phyloP scores from a whole-genome alignment of 2,329 filamentous ascomycete genomes.

The Clarireedia sp. region DNA sequence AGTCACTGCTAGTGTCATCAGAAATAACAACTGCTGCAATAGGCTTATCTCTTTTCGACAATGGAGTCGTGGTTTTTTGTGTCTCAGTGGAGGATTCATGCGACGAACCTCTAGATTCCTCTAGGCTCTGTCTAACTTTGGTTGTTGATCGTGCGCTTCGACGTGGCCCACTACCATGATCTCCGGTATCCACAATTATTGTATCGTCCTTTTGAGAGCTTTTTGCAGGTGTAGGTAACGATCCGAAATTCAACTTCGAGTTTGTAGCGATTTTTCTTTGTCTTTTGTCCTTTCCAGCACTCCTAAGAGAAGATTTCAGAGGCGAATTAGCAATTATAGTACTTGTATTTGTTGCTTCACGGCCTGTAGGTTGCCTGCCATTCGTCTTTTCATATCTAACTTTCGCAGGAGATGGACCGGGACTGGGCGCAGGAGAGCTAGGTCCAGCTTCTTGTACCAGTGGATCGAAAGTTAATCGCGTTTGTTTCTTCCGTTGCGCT shows the following conservation, averaged over 20 bases:
- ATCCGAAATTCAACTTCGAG: constrained; percentile 14
- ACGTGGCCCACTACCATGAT: not conserved
- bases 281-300: not conserved
- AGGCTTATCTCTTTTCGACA: constrained; percentile 8
- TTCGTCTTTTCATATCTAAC: constrained; percentile 18
- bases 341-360: constrained; percentile 2
- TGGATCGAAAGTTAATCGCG: constrained; percentile 24
- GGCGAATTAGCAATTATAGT: not conserved
- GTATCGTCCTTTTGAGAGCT: constrained; percentile 15
- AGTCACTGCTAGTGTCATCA: not conserved
- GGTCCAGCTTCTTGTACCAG: constrained; percentile 2
- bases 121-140: not conserved
- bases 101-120: constrained; percentile 2
- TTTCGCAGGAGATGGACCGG: constrained; percentile 19
- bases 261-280: not conserved
- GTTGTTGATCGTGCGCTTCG: not conserved
- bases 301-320: not conserved
- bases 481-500: constrained; percentile 22
- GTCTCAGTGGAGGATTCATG: constrained; percentile 9
- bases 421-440: constrained; percentile 6
- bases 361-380: not conserved
- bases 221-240: constrained; percentile 19
- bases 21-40: not conserved
- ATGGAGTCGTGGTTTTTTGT: constrained; percentile 8
- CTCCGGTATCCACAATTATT: not conserved